phyloP scores from a whole-genome alignment of 495 filamentous ascomycete genomes.

The Polyplosphaeria fusca region DNA sequence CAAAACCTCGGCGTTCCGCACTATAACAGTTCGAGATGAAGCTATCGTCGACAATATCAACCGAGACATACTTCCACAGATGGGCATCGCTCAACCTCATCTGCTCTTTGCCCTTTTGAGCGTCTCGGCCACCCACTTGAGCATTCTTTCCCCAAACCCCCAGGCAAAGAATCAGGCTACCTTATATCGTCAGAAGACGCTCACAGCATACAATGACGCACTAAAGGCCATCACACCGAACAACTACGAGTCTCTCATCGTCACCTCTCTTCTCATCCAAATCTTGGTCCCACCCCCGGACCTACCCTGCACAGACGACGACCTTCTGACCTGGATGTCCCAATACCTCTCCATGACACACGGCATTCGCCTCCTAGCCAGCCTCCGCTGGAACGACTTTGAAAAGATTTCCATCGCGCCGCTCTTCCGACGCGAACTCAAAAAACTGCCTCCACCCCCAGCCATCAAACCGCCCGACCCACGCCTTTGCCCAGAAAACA shows the following conservation, averaged over 20 bases:
- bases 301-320: background rate
- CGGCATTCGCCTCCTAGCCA: conserved; percentile 16
- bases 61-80: conserved; percentile 12
- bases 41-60: conserved; percentile 8
- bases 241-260: conserved; percentile 27
- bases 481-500: background rate
- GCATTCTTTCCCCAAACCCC: background rate
- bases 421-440: conserved; percentile 16
- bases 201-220: conserved; percentile 15
- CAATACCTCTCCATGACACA: conserved; percentile 18
- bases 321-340: conserved; percentile 3
- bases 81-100: background rate
- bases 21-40: conserved; percentile 8
- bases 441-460: conserved; percentile 15
- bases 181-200: conserved; percentile 11
- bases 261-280: conserved; percentile 4
- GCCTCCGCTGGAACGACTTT: conserved; percentile 15
- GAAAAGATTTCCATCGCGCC: conserved; percentile 10
- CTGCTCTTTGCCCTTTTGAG: conserved; percentile 15
- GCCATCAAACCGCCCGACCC: background rate
- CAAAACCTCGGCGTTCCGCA: conserved; percentile 2
- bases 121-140: conserved; percentile 12
- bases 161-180: background rate
- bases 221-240: conserved; percentile 12
- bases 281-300: conserved; percentile 14